Evolutionary conservation across 768 basidiomycete genomes (phyloP).

Genomic region (Termitomyces titanicus): DNA sequence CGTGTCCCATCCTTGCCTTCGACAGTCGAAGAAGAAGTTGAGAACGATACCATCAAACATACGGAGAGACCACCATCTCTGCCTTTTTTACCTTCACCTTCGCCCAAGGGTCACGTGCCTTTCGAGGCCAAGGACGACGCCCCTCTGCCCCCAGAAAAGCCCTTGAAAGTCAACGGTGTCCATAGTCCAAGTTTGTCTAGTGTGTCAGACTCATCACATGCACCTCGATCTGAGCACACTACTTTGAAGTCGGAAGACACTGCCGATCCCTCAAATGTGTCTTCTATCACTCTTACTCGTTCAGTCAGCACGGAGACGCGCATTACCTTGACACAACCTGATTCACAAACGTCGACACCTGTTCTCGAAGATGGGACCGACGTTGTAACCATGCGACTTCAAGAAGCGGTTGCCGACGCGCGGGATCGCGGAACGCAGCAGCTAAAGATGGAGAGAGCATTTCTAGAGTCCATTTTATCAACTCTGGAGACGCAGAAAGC

Average conservation of each 20-base stretch:
- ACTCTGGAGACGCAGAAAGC: slow-evolving; percentile 63
- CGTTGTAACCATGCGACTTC: slow-evolving; percentile 45
- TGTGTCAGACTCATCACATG: slow-evolving; percentile 6
- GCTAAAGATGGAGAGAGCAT: slow-evolving; percentile 66
- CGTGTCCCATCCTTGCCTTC: slow-evolving; percentile 19
- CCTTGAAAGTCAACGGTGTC: slow-evolving; percentile 6
- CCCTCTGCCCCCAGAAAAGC: slow-evolving; percentile 1
- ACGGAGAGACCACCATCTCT: background rate
- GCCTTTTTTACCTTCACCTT: background rate
- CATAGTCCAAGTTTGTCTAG: slow-evolving; percentile 6
- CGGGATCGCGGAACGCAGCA: slow-evolving; percentile 55
- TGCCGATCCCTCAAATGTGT: background rate
- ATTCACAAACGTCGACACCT: slow-evolving; percentile 21
- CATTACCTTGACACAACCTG: slow-evolving; percentile 46
- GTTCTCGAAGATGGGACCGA: slow-evolving; percentile 38
- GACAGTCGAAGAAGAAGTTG: slow-evolving; percentile 11
- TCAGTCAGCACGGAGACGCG: slow-evolving; percentile 19
- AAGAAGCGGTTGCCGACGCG: slow-evolving; percentile 60
- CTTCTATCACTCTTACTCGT: background rate
- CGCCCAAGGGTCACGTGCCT: background rate
- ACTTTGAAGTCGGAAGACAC: background rate
- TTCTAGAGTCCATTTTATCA: slow-evolving; percentile 66
- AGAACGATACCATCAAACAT: slow-evolving; percentile 13
- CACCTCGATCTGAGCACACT: background rate
- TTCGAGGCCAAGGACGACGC: background rate